phyloP scores from a whole-genome alignment of 352 stramenopile species.

The Pelagophyceae sp. region DNA sequence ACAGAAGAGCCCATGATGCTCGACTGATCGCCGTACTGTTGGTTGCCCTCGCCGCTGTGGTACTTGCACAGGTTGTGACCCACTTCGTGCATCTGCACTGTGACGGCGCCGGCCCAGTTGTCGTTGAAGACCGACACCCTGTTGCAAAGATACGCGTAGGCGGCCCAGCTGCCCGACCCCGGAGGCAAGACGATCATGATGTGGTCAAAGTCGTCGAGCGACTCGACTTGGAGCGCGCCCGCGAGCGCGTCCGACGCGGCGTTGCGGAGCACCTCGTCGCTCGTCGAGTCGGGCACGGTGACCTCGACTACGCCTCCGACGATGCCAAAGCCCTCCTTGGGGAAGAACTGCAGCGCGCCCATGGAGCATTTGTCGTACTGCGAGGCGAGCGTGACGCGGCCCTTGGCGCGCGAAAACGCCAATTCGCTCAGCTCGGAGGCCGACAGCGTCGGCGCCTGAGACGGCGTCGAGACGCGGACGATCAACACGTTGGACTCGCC shows the following conservation, averaged over 20 bases:
- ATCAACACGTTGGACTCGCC: no score
- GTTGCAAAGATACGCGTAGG: constrained; percentile 35
- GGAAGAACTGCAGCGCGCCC: constrained; percentile 29
- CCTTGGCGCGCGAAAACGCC: constrained; percentile 9
- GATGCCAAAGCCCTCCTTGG: not conserved
- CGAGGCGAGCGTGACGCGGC: constrained; percentile 27
- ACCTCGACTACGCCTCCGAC: not conserved
- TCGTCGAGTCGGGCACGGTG: no score
- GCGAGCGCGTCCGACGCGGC: no score
- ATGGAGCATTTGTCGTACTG: constrained; percentile 35
- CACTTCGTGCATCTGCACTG: constrained; percentile 36
- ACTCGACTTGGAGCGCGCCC: no score
- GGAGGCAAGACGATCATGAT: no score
- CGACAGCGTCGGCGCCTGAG: no score
- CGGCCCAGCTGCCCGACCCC: constrained; percentile 31
- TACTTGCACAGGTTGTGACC: constrained; percentile 24
- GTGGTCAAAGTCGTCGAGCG: no score
- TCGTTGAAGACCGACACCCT: constrained; percentile 34
- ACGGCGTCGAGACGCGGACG: no score
- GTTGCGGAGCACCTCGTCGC: no score
- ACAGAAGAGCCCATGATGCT: not conserved
- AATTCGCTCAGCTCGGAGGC: no score
- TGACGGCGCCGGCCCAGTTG: constrained; percentile 31
- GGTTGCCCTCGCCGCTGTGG: not conserved
- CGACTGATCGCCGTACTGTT: not conserved